These are phyloP conservation scores for Hamiltosporidium magnivora DNA, from an alignment of 371 early-diverging fungal genomes.

Conservation along the genomic window DNA sequence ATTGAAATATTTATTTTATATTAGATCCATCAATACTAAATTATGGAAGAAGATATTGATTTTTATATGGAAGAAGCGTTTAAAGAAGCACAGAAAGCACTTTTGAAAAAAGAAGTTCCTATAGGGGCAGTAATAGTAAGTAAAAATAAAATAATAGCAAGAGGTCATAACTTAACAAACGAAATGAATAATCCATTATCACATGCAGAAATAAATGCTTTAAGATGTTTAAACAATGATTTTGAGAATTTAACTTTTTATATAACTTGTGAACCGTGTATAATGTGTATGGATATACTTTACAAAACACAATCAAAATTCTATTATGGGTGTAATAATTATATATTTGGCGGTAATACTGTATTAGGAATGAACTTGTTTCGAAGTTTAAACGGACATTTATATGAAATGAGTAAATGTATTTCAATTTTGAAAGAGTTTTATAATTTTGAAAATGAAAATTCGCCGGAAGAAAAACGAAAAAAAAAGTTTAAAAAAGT, in stretches of 20 bases:
- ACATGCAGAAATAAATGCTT: conserved; percentile 49
- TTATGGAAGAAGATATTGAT: not conserved
- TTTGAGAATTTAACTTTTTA: conserved; percentile 31
- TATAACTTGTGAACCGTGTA: conserved; percentile 56
- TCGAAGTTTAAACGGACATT: not conserved
- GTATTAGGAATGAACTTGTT: conserved; percentile 9
- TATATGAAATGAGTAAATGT: not conserved
- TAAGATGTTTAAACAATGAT: not conserved
- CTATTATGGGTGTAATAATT: conserved; percentile 47
- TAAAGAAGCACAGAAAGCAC: conserved; percentile 38
- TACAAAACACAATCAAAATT: conserved; percentile 23
- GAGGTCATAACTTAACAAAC: conserved; percentile 54
- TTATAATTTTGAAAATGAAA: not conserved
- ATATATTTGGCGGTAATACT: conserved; percentile 49
- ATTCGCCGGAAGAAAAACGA: not conserved
- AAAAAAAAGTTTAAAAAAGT: not conserved
- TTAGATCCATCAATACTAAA: too few relatives aligned
- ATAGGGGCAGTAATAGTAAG: conserved; percentile 52
- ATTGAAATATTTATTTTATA: too few relatives aligned
- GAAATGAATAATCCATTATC: conserved; percentile 39
- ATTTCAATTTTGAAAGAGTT: not conserved
- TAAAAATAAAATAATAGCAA: conserved; percentile 26
- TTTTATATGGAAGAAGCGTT: conserved; percentile 42
- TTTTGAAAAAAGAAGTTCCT: conserved; percentile 48
- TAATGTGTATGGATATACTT: conserved; percentile 52